These are phyloP conservation scores for Meripilus lineatus DNA, from an alignment of 1,284 basidiomycete species.

Conservation along the genomic window DNA sequence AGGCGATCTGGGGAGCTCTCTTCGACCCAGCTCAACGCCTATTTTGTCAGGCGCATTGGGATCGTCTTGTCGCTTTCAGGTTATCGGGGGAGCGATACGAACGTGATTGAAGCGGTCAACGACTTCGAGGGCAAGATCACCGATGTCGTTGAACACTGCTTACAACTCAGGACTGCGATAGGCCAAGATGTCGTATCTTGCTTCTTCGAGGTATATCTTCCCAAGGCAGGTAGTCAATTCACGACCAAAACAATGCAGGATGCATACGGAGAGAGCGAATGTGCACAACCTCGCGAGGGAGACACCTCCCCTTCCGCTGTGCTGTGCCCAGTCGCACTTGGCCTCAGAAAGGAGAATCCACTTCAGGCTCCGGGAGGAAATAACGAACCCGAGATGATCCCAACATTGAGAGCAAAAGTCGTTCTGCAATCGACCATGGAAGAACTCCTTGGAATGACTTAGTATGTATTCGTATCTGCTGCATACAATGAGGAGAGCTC, in stretches of 20 bases:
- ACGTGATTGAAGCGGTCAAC: slow-evolving; percentile 22
- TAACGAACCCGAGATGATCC: too few species aligned
- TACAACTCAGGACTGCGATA: slow-evolving; percentile 42
- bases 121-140: slow-evolving; percentile 33
- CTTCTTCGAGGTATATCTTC: slow-evolving; percentile 28
- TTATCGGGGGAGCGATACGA: slow-evolving; percentile 22
- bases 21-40: slow-evolving; percentile 26
- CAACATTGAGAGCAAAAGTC: too few species aligned
- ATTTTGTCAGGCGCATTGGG: slow-evolving; percentile 27
- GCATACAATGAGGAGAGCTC: too few species aligned
- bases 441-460: too few species aligned
- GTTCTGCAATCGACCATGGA: too few species aligned
- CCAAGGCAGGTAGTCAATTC: background rate
- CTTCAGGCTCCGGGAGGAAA: too few species aligned
- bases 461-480: too few species aligned
- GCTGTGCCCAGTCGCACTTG: background rate
- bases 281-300: background rate
- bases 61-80: slow-evolving; percentile 38
- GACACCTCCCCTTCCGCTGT: background rate
- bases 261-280: background rate
- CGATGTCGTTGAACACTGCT: slow-evolving; percentile 35
- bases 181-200: slow-evolving; percentile 49
- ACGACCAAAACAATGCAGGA: background rate
- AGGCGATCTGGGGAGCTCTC: slow-evolving; percentile 24
- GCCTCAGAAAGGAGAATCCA: slow-evolving; percentile 27